Evolutionary conservation across 768 basidiomycete genomes (phyloP), one percentile per base, ranked within the genome.

Genomic region (Sutorius australiensis): DNA sequence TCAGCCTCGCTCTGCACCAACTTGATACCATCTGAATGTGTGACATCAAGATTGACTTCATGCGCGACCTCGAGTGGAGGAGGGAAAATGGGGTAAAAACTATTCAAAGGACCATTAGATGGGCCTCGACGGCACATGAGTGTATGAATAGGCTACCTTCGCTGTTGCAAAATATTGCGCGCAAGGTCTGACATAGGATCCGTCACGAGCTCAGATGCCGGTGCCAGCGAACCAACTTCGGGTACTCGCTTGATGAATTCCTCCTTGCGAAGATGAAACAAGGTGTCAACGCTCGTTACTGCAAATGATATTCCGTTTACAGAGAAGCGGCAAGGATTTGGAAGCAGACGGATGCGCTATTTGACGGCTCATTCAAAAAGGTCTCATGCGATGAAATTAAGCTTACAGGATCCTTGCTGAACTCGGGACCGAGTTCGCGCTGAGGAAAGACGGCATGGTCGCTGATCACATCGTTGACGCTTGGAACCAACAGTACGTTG

Each of bases 61-160:
- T 80, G 76, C 2, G 85, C 75, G 16, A 87, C 69, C 6, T 89
- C 87, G 12, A 77, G 66, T 0, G 97, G 92, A 1, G 84, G 80
- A 9, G 97, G 97, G 69, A 98, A 98, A 37, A 97, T 71, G 0
- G 97, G 97, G 67, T 98, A 99, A 73, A 97, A 97, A 62, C 93
- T 98, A 65, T 17, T 12, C 17, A 34, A 21, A 1, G 27, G 27
- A 4, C 6, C 27, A 43, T 52, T 47, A 54, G 54, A 34, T 12
- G 19, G 47, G 11, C 12, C 19, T 32, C 0, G 24, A 32, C 6
- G 21, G 14, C 1, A 21, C 21, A 38, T 1, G 33, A 39, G 14
- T 1, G 27, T 27, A 38, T 1, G 33, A 39, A 28, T 2, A 21
- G 47, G 72, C 36, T 54, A 92, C 94, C 86, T 92, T 67, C 92